phyloP scores from a whole-genome alignment of 177 flowering plant species.

The Vitis hybrid region DNA sequence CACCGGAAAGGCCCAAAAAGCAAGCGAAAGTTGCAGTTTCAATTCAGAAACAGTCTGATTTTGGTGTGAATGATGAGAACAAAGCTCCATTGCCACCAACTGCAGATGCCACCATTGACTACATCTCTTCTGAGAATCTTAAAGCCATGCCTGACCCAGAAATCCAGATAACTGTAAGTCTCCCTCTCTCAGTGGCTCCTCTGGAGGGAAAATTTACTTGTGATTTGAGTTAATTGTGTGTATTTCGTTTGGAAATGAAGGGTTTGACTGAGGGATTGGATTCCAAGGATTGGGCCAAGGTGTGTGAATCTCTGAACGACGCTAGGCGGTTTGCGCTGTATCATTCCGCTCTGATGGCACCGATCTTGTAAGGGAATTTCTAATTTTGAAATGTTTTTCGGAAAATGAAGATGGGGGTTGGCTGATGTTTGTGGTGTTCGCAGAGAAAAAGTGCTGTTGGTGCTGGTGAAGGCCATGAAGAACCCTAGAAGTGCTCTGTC shows the following conservation, averaged over 20 bases:
- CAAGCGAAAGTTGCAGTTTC: slow-evolving; percentile 38
- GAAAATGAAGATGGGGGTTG: neutral
- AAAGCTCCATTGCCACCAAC: slow-evolving; percentile 32
- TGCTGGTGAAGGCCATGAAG: slow-evolving; percentile 81
- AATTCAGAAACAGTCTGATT: slow-evolving; percentile 27
- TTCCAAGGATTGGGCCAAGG: slow-evolving; percentile 76
- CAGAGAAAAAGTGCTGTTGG: slow-evolving; percentile 71
- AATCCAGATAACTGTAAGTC: slow-evolving; percentile 46
- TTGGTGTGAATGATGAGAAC: slow-evolving; percentile 64
- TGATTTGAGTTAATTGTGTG: neutral
- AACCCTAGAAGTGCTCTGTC: slow-evolving; percentile 92
- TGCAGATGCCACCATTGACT: slow-evolving; percentile 57
- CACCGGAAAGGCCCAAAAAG: slow-evolving; percentile 74
- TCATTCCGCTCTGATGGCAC: slow-evolving; percentile 62
- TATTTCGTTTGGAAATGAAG: slow-evolving; percentile 30
- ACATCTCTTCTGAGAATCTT: slow-evolving; percentile 67
- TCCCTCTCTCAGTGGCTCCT: too few species aligned
- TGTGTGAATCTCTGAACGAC: slow-evolving; percentile 77
- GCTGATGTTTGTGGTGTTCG: neutral
- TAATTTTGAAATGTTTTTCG: neutral
- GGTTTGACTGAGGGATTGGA: slow-evolving; percentile 62
- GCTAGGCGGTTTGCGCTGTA: slow-evolving; percentile 64
- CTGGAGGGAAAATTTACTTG: neutral
- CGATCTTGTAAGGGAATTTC: slow-evolving; percentile 51
- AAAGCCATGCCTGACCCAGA: slow-evolving; percentile 69